These are phyloP conservation scores for Akebia trifoliata DNA, from an alignment of 164 flowering plant genomes.

Conservation along the genomic window DNA sequence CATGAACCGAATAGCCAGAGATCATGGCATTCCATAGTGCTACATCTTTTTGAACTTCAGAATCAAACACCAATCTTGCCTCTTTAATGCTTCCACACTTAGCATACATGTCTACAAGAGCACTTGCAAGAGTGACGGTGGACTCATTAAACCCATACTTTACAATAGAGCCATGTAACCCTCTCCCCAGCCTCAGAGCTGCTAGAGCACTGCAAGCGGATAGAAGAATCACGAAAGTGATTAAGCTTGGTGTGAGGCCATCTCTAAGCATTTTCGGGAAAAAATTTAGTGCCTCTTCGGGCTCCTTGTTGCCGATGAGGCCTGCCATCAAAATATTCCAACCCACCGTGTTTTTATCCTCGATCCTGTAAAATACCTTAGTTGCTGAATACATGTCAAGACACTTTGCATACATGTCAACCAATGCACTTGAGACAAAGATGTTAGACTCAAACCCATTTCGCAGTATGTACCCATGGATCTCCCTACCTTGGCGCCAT, in stretches of 20 bases:
- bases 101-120: no score
- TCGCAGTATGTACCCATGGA: constrained; percentile 36
- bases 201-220: constrained; percentile 31
- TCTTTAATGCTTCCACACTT: constrained; percentile 37
- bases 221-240: constrained; percentile 35
- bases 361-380: constrained; percentile 29
- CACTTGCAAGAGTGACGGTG: constrained; percentile 24
- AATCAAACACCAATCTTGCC: constrained; percentile 30
- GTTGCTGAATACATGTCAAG: constrained; percentile 31
- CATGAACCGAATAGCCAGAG: constrained; percentile 30
- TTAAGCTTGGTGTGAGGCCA: constrained; percentile 30
- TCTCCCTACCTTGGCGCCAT: constrained; percentile 33
- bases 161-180: constrained; percentile 28
- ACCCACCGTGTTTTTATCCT: constrained; percentile 29
- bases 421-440: constrained; percentile 33
- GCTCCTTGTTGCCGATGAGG: constrained; percentile 24
- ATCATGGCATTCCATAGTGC: constrained; percentile 37
- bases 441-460: constrained; percentile 26
- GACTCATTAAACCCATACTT: constrained; percentile 23
- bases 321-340: constrained; percentile 50
- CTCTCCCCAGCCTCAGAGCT: constrained; percentile 30
- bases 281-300: constrained; percentile 24
- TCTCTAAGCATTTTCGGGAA: constrained; percentile 29
- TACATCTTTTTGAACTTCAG: constrained; percentile 22
- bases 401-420: constrained; percentile 47